Conservation (phyloP, 164 flowering plant species). For the Macadamia integrifolia region DNA sequence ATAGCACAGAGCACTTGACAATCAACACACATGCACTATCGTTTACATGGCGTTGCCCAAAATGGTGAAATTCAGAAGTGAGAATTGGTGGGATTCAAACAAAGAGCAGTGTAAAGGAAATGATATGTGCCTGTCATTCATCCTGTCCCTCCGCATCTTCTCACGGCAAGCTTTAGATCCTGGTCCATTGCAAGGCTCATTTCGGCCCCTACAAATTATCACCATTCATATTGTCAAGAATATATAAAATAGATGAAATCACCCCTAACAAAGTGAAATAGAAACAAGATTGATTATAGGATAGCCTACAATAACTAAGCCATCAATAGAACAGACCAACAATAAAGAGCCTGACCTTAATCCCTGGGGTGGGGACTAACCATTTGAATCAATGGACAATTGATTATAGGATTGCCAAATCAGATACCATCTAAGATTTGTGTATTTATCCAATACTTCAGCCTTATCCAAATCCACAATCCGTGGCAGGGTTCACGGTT, state of each 20-base stretch:
- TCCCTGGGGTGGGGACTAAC: background rate
- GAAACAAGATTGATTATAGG: background rate
- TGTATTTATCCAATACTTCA: no score
- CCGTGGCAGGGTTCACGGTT: no score
- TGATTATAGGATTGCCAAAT: no score
- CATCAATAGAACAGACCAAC: background rate
- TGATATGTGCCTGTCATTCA: slow-evolving; percentile 49
- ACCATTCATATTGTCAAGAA: background rate
- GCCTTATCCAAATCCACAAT: no score
- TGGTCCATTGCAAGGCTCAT: slow-evolving; percentile 25
- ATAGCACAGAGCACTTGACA: no score
- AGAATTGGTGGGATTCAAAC: background rate
- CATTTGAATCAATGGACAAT: background rate
- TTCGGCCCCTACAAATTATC: slow-evolving; percentile 31
- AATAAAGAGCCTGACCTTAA: background rate
- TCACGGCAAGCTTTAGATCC: slow-evolving; percentile 54
- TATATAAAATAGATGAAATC: background rate
- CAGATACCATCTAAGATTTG: no score
- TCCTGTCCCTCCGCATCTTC: slow-evolving; percentile 49
- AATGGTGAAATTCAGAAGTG: no score
- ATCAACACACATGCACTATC: no score
- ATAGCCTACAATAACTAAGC: no score
- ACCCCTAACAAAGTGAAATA: background rate
- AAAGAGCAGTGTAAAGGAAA: background rate
- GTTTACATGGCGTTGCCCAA: no score